Base-by-base conservation (phyloP, 768 basidiomycete species). In the Panellus pusillus region DNA sequence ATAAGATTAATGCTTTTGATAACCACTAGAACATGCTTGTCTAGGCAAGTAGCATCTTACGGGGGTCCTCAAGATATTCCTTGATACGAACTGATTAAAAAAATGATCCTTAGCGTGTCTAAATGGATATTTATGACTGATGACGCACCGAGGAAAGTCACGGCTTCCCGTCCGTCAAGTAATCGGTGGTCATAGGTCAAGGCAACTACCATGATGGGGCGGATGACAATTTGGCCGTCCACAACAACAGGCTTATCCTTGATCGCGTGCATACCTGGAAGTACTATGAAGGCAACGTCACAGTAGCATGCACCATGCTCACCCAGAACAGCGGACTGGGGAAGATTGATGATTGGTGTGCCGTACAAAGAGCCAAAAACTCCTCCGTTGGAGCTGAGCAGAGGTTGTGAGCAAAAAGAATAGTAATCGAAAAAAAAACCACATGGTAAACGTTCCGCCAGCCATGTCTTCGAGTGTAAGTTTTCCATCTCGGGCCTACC, bases 371-470 rank as follows among this genome's bases (percentile, higher is more conserved):
- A 96, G 40, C 96, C 96, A 66, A 99, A 99, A 68, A 99, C 96
- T 63, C 96, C 96, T 41, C 96, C 97, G 67, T 99, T 99, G 37
- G 97, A 98, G 71, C 93, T 96, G 58, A 19, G 27, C 57, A 35
- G 52, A 6, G 9, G 11, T 12, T 44, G 17, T n/a, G n/a, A 3
- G 9, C 24, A 24, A 24, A 24, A 53, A 20, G 50, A 29, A 19
- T 40, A 24, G 9, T 50, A 31, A 31, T 6, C 40, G 19, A 54
- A 13, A 0, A 29, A 18, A 28, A 32, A 15, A 38, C 35, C 61
- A 93, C 93, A 98, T 98, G 60, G 96, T 98, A 80, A 99, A 98
- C n/a, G 93, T 87, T 44, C 96, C 96, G 44, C 96, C 96, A 31
- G 93, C 80, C 96, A 98, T 98, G 70, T 99, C 96, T 70, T 98